Evolutionary conservation across 1,139 yeast species (phyloP), one percentile per base, ranked within the genome.

Genomic region (Candida gigantensis): DNA sequence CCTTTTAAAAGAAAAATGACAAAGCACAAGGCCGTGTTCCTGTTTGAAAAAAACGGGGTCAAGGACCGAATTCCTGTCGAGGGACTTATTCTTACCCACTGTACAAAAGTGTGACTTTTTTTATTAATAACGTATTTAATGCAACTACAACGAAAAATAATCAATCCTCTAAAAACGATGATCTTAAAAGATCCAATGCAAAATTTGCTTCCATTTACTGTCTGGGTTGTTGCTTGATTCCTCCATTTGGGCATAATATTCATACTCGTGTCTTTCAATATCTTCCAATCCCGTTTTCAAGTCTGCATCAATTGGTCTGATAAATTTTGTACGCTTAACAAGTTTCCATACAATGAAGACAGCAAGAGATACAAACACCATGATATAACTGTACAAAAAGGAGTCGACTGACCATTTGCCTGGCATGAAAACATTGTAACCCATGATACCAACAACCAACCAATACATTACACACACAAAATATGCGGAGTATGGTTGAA

Each of bases 351-450:
- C 53, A 14, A 52, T 28, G 44, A 67, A 60, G 42, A 69, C 67
- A 0, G 58, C 44, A 13, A 68, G 54, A 20, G 62, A 53, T 4
- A 46, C 53, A 42, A 63, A 70, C 10, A 42, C n/a, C 43, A 42
- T 68, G 32, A 71, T 57, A 45, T 72, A 72, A 45, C 58, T 62
- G 55, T 59, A 70, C 42, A 72, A 60, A 55, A 74, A 73, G 12
- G 55, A 48, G 42, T 66, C 65, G 15, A 60, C 60, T 7, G 59
- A 46, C 53, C 43, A 39, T 17, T 62, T 45, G 6, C 70, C 72
- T 6, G 63, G 47, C 28, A 71, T 54, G 41, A 70, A 70, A 38
- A 57, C 61, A 10, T 55, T 38, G 47, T 64, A 72, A 1, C 75
- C 75, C 24, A 68, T 67, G 3, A 72, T 65, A 11, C 70, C 46